Evolutionary conservation across 352 stramenopile species (phyloP).

Genomic region (Phytophthora agathidicida): DNA sequence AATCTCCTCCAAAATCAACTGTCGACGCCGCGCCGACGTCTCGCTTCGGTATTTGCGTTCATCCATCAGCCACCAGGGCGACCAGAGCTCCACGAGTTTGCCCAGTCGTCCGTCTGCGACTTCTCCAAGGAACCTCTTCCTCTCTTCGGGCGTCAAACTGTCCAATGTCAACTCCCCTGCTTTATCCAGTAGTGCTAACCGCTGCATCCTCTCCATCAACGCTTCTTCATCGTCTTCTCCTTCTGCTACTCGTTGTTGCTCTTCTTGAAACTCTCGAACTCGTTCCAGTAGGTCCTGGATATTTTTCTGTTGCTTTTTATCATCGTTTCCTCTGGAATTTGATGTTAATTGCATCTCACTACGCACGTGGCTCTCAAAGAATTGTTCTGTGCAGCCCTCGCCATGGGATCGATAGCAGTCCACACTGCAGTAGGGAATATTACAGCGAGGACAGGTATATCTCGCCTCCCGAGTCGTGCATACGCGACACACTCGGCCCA

Average conservation of each 20-base stretch:
- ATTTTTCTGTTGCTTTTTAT: conserved; percentile 36
- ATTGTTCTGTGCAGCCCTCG: conserved; percentile 74
- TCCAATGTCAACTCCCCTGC: conserved; percentile 61
- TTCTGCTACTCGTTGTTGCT: conserved; percentile 21
- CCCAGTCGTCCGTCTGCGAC: conserved; percentile 69
- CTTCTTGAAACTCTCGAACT: conserved; percentile 65
- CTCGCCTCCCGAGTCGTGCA: conserved; percentile 60
- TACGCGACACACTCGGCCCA: conserved; percentile 68
- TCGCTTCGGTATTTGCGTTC: conserved; percentile 55
- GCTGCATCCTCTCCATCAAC: conserved; percentile 47
- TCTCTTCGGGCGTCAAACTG: conserved; percentile 61
- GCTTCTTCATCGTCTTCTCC: conserved; percentile 34
- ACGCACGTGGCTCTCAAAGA: conserved; percentile 76
- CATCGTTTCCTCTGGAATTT: conserved; percentile 24
- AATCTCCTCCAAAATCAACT: conserved; percentile 63
- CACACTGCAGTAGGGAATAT: conserved; percentile 79
- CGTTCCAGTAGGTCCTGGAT: conserved; percentile 57
- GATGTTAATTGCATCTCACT: conserved; percentile 56
- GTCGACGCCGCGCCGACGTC: conserved; percentile 41
- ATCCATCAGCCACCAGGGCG: conserved; percentile 72
- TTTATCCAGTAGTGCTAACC: conserved; percentile 56
- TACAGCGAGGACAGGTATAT: conserved; percentile 89
- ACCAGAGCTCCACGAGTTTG: conserved; percentile 68
- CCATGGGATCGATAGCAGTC: conserved; percentile 79
- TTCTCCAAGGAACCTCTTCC: conserved; percentile 62